Base-by-base conservation (phyloP, 2,329 filamentous ascomycete species). In the Didymella lethalis region DNA sequence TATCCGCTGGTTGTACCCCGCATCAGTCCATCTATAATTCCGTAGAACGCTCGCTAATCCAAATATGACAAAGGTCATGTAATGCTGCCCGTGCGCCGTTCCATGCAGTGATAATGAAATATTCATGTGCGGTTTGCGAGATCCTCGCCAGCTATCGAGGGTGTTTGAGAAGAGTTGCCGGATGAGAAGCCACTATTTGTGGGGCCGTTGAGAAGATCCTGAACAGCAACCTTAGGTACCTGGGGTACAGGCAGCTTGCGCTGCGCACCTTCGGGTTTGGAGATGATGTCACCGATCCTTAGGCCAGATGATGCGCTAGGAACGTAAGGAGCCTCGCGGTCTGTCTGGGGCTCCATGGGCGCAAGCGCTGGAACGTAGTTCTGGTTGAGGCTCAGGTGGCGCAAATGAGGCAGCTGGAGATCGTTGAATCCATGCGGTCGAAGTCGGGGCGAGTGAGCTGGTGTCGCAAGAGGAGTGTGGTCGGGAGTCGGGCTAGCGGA, bases 391-490 rank as follows among this genome's bases (percentile, higher is more conserved):
- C 86, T 88, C 53, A 91, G 78, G 69, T 90, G 86, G 63, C 95
- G 89, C 69, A 99, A 88, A 43, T 91, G 92, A 31, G 95, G 94
- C 54, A 98, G 84, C 77, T 97, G 93, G 69, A 94, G 84, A 65
- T 90, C 88, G 65, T 82, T 84, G 62, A 84, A 82, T 65, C 82
- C 86, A 72, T 91, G 90, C 3, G 94, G 92, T 61, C 93, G 86
- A 67, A 99, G 84, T 43, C 95, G 91, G 50, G 95, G 95, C 18
- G 93, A 97, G 78, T 98, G 95, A 43, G 93, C 94, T 4, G 94
- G 94, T 5, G 94, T 99, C 28, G 93, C 94, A 55, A 98, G 88
- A n/a, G 94, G 94, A n/a, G 95, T 98, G 82, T 97, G 93, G 73
- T 98, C 94, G 11, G 94, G 95, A 1, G 94, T 99, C 4, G 94